Conservation (phyloP, 2,329 filamentous ascomycete genomes). For the Fusarium succisae region DNA sequence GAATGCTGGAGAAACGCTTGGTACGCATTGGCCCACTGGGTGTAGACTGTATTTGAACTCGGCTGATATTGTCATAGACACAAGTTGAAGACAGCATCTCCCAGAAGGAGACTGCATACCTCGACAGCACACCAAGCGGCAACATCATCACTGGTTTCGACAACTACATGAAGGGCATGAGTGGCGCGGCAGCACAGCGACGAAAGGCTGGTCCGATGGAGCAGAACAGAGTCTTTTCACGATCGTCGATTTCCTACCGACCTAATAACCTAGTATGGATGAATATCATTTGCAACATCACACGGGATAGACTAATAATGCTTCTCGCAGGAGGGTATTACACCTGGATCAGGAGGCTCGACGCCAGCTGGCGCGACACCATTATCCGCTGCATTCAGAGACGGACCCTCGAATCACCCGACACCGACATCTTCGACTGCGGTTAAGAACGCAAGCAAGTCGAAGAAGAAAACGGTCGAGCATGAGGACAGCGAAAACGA, state of each 20-base stretch:
- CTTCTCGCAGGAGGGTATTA: slow-evolving; percentile 35
- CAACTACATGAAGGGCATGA: slow-evolving; percentile 92
- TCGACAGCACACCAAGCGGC: slow-evolving; percentile 87
- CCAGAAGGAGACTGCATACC: slow-evolving; percentile 84
- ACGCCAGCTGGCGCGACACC: slow-evolving; percentile 55
- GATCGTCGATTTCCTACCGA: slow-evolving; percentile 71
- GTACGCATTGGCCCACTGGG: slow-evolving; percentile 38
- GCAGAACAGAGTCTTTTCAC: slow-evolving; percentile 77
- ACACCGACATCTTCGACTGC: slow-evolving; percentile 65
- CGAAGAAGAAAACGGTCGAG: slow-evolving; percentile 59
- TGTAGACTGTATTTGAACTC: slow-evolving; percentile 44
- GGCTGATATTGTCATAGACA: slow-evolving; percentile 42
- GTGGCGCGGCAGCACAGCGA: slow-evolving; percentile 69
- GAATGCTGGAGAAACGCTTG: slow-evolving; percentile 50
- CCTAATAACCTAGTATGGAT: slow-evolving; percentile 50
- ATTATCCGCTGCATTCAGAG: slow-evolving; percentile 62
- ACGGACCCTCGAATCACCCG: slow-evolving; percentile 59
- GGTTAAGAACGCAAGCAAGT: slow-evolving; percentile 58
- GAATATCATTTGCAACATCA: neutral
- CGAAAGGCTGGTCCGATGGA: slow-evolving; percentile 73
- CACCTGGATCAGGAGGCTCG: slow-evolving; percentile 50
- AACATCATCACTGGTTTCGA: slow-evolving; percentile 99
- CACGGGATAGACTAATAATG: neutral
- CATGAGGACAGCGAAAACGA: slow-evolving; percentile 70
- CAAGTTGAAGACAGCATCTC: slow-evolving; percentile 80